phyloP scores from a whole-genome alignment of 495 filamentous ascomycete genomes.

The Penicillium lagena region DNA sequence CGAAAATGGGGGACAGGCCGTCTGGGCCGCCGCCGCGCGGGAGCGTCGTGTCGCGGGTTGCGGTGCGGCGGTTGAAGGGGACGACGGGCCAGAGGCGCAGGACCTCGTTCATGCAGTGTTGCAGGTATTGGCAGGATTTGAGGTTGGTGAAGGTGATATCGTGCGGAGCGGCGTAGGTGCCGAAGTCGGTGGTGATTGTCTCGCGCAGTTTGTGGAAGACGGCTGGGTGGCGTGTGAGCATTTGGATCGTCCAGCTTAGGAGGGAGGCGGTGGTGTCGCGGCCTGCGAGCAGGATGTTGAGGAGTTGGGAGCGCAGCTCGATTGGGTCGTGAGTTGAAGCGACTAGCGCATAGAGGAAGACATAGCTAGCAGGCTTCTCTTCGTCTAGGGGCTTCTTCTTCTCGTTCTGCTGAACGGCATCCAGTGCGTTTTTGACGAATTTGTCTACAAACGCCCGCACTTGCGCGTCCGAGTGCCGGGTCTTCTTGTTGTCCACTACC shows the following conservation, averaged over 20 bases:
- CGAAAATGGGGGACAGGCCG: conserved; percentile 42
- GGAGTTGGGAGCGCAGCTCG: conserved; percentile 51
- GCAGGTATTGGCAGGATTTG: conserved; percentile 45
- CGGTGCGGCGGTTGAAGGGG: conserved; percentile 47
- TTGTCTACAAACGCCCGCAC: conserved; percentile 48
- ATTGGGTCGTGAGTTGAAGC: conserved; percentile 31
- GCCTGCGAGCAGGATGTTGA: conserved; percentile 45
- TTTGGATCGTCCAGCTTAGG: conserved; percentile 57
- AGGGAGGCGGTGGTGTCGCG: conserved; percentile 60
- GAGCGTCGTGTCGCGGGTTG: conserved; percentile 46
- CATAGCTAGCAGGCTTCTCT: conserved; percentile 20
- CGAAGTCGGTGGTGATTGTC: conserved; percentile 42
- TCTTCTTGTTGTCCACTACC: conserved; percentile 43
- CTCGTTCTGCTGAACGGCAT: background rate
- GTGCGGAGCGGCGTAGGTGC: conserved; percentile 24
- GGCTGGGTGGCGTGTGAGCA: conserved; percentile 45
- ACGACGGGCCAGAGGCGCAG: conserved; percentile 55
- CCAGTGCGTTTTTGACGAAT: conserved; percentile 31
- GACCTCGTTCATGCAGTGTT: conserved; percentile 43
- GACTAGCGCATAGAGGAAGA: conserved; percentile 36
- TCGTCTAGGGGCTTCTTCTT: conserved; percentile 11
- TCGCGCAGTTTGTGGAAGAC: conserved; percentile 45
- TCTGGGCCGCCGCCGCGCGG: conserved; percentile 63
- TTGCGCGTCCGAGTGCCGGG: conserved; percentile 30
- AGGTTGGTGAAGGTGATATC: conserved; percentile 33